Percentiles rank a stretch among this genome's conserved stretches.
Evolutionary conservation across 768 basidiomycete genomes (phyloP).

Genomic region (Serendipita vermifera): DNA sequence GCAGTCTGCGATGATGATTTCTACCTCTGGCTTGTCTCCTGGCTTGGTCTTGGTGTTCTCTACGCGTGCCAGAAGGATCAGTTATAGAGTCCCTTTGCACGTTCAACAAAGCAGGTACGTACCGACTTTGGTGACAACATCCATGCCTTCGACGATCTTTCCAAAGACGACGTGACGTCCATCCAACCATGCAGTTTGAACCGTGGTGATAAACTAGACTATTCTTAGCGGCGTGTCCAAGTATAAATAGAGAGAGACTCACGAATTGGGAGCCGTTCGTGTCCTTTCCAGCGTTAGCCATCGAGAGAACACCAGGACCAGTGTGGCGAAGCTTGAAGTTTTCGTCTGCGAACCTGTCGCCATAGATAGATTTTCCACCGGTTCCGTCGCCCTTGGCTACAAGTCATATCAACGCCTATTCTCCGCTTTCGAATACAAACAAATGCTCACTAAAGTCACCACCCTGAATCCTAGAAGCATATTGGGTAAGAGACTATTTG

Average conservation of each 20-base stretch:
- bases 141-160: constrained; percentile 84
- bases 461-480: constrained; percentile 69
- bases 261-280: constrained; percentile 94
- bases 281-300: constrained; percentile 52
- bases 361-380: constrained; percentile 52
- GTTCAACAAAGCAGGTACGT: constrained; percentile 19
- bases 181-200: constrained; percentile 79
- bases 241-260: constrained; percentile 13
- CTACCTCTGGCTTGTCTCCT: constrained; percentile 59
- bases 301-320: constrained; percentile 70
- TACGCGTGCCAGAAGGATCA: constrained; percentile 22
- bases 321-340: constrained; percentile 98
- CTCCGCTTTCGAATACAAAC: constrained; percentile 12
- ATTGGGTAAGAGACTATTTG: neutral
- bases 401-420: constrained; percentile 26
- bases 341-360: constrained; percentile 82
- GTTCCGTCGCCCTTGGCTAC: constrained; percentile 75
- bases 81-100: constrained; percentile 35
- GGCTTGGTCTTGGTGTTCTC: constrained; percentile 61
- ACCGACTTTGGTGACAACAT: constrained; percentile 69
- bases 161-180: constrained; percentile 90
- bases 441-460: constrained; percentile 83
- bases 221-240: neutral
- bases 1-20: constrained; percentile 67
- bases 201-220: constrained; percentile 90